phyloP scores from a whole-genome alignment of 179 eudicot species.

The Spergularia azorica region DNA sequence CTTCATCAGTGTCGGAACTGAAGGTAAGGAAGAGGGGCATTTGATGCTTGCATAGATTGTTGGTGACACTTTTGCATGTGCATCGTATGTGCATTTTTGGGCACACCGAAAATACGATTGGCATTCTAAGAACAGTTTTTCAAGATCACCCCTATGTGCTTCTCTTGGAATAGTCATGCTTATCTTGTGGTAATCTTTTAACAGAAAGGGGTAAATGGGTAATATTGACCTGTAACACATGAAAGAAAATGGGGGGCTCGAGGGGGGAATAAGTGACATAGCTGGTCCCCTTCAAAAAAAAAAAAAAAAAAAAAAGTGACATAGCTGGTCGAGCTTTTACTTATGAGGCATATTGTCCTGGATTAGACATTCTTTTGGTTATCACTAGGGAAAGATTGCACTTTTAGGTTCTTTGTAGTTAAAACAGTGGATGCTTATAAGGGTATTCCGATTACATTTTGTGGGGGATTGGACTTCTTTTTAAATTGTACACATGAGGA shows the following conservation, averaged over 20 bases:
- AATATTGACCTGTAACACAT: neutral
- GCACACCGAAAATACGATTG: too few species aligned
- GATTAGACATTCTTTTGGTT: neutral
- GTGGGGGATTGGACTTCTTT: neutral
- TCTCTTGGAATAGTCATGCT: neutral
- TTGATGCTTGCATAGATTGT: neutral
- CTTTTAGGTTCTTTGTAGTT: neutral
- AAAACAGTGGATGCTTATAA: neutral
- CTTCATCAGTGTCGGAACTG: neutral
- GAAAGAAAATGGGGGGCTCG: neutral
- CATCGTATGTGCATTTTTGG: too few species aligned
- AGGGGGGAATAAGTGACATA: too few species aligned
- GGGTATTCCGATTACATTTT: too few species aligned
- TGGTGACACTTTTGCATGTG: neutral
- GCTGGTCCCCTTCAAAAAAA: too few species aligned
- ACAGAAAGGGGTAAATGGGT: neutral
- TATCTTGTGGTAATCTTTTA: neutral
- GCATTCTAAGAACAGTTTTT: too few species aligned
- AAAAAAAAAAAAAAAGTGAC: neutral
- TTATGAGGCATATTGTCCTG: neutral
- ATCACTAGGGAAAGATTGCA: neutral
- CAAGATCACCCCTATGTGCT: too few species aligned
- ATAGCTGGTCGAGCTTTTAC: neutral
- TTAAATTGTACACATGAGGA: neutral
- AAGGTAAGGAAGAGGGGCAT: neutral